Conservation (phyloP, 1,284 basidiomycete species). For the Cryptococcus hybrid region DNA sequence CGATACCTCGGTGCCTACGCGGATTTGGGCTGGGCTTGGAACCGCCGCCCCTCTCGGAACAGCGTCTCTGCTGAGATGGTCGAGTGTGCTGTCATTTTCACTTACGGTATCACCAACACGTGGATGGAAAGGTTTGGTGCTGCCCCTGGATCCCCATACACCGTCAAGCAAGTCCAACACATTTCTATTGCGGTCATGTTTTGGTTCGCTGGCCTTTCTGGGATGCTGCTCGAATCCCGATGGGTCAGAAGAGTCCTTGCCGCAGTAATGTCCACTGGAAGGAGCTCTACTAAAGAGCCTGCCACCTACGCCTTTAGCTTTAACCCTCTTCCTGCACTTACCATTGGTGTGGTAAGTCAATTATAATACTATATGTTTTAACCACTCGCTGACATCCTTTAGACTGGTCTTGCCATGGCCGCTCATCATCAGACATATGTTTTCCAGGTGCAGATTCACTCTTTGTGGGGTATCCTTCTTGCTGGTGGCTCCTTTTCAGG, state of each 20-base stretch:
- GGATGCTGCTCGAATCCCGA: conserved; percentile 84
- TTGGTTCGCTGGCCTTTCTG: conserved; percentile 88
- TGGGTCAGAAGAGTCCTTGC: conserved; percentile 57
- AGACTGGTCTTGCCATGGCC: conserved; percentile 91
- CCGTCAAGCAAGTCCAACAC: conserved; percentile 92
- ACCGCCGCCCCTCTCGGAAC: conserved; percentile 50
- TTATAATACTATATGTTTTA: neutral
- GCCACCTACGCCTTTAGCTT: conserved; percentile 75
- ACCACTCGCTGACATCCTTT: neutral
- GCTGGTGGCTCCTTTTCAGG: conserved; percentile 61
- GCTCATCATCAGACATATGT: conserved; percentile 84
- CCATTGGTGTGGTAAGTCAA: conserved; percentile 67
- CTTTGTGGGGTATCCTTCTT: conserved; percentile 91
- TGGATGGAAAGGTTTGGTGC: conserved; percentile 97
- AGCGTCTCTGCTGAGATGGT: conserved; percentile 76
- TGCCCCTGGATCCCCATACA: conserved; percentile 74
- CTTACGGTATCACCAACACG: conserved; percentile 86
- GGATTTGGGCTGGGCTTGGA: conserved; percentile 95
- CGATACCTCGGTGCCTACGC: conserved; percentile 89
- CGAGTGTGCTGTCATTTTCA: conserved; percentile 82
- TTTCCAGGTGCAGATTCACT: conserved; percentile 75
- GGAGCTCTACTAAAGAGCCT: conserved; percentile 57
- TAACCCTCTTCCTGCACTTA: conserved; percentile 91
- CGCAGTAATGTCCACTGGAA: conserved; percentile 14
- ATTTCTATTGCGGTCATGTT: conserved; percentile 86